Percentiles rank a stretch among this genome's conserved stretches.
These are phyloP conservation scores for Colletotrichum sp. DNA, from an alignment of 2,329 filamentous ascomycete genomes.

Conservation along the genomic window DNA sequence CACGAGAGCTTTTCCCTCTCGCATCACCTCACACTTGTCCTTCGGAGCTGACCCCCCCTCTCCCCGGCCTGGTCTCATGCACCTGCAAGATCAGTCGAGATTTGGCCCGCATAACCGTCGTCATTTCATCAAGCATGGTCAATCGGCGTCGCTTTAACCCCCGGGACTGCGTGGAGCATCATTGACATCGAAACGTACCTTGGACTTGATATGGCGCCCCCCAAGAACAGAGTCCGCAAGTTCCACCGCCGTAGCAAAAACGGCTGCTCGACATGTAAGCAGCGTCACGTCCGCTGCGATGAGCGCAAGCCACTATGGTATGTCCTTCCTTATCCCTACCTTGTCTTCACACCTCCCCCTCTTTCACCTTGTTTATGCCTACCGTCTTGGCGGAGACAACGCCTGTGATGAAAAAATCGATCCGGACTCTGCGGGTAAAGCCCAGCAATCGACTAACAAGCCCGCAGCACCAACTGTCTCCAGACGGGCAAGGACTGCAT, in stretches of 20 bases:
- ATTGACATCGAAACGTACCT: not conserved
- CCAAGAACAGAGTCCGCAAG: slow-evolving; percentile 40
- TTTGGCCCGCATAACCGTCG: not conserved
- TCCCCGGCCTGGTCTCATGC: slow-evolving; percentile 1
- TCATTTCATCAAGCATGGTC: slow-evolving; percentile 16
- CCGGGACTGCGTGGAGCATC: slow-evolving; percentile 14
- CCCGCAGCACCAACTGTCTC: slow-evolving; percentile 48
- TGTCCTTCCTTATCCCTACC: slow-evolving; percentile 22
- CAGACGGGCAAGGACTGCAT: slow-evolving; percentile 49
- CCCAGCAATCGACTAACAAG: not conserved
- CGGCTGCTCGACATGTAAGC: slow-evolving; percentile 41
- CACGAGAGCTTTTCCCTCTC: not conserved
- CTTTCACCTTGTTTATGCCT: not conserved
- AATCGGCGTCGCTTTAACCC: slow-evolving; percentile 7
- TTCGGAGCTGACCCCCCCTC: not conserved
- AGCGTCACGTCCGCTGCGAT: slow-evolving; percentile 51
- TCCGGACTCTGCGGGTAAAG: not conserved
- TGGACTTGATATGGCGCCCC: slow-evolving; percentile 33
- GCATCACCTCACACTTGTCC: not conserved
- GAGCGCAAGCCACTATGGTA: slow-evolving; percentile 51
- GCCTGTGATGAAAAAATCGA: not conserved
- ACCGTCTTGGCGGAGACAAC: not conserved
- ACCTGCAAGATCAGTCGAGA: slow-evolving; percentile 2
- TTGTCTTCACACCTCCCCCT: not conserved
- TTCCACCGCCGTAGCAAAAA: slow-evolving; percentile 42